Conservation (phyloP, 1,284 basidiomycete species). For the Chiua sp. region DNA sequence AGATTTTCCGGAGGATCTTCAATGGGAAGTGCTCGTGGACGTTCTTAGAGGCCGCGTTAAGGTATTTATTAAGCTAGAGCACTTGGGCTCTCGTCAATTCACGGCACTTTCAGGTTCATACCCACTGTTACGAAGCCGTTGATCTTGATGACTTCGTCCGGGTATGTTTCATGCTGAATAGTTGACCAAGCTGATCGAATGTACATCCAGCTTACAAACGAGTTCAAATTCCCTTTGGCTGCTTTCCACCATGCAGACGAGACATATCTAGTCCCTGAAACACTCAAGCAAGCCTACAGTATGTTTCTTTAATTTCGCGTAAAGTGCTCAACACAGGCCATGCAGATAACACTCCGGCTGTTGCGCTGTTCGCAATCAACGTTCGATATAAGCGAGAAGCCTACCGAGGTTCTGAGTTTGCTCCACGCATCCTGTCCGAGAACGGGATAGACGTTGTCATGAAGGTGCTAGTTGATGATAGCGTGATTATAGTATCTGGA, state of each 20-base stretch:
- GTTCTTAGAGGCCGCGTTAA: constrained; percentile 83
- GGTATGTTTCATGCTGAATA: constrained; percentile 44
- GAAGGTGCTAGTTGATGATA: constrained; percentile 55
- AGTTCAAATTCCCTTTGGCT: constrained; percentile 78
- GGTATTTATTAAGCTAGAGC: constrained; percentile 37
- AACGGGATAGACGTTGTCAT: constrained; percentile 77
- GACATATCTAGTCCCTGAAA: constrained; percentile 77
- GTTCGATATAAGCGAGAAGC: constrained; percentile 85
- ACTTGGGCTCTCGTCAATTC: not conserved
- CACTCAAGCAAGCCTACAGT: constrained; percentile 77
- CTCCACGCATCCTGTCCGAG: constrained; percentile 79
- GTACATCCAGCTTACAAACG: constrained; percentile 67
- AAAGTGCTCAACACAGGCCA: not conserved
- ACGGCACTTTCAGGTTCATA: constrained; percentile 61
- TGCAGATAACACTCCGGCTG: constrained; percentile 61
- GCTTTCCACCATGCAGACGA: constrained; percentile 87
- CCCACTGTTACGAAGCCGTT: constrained; percentile 81
- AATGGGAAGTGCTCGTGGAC: constrained; percentile 89
- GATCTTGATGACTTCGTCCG: constrained; percentile 82
- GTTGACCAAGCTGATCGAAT: constrained; percentile 9
- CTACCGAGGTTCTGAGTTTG: constrained; percentile 86
- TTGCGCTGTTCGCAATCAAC: constrained; percentile 76
- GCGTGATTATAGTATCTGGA: not conserved
- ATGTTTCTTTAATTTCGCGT: constrained; percentile 14
- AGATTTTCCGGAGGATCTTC: constrained; percentile 77